Percentiles rank a stretch among this genome's conserved stretches.
phyloP scores from a whole-genome alignment of 2,329 filamentous ascomycete species.

The Pseudogymnoascus pannorum region DNA sequence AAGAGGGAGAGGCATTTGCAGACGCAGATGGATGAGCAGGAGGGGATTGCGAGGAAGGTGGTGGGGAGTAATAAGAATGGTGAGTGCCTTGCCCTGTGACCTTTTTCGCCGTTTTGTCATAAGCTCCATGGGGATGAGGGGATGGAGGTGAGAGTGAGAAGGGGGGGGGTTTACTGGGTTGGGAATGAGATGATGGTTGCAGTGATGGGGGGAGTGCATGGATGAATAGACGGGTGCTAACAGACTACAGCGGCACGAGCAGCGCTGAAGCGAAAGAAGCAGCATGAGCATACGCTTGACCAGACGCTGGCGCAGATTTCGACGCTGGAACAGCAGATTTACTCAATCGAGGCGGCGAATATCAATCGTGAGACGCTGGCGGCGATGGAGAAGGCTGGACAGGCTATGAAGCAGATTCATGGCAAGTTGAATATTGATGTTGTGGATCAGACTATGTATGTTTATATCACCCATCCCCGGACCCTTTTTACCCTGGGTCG shows the following conservation, averaged over 20 bases:
- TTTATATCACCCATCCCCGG: constrained; percentile 18
- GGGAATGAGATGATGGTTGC: not conserved
- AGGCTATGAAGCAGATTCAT: constrained; percentile 91
- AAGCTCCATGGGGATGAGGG: too few species aligned
- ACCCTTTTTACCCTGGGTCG: not conserved
- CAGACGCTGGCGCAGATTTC: constrained; percentile 85
- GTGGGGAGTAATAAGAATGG: constrained; percentile 84
- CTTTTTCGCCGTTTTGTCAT: too few species aligned
- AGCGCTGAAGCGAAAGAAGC: constrained; percentile 89
- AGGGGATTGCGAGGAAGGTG: constrained; percentile 79
- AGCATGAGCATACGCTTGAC: constrained; percentile 82
- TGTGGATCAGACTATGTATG: constrained; percentile 91
- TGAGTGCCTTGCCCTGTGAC: constrained; percentile 45
- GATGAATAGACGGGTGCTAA: not conserved
- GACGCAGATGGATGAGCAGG: constrained; percentile 88
- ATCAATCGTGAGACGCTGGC: constrained; percentile 95
- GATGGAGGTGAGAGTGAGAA: too few species aligned
- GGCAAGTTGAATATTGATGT: constrained; percentile 85
- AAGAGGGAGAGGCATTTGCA: constrained; percentile 91
- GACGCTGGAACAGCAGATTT: constrained; percentile 91
- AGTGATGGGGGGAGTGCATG: not conserved
- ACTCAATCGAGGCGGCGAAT: constrained; percentile 94
- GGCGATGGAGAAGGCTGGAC: constrained; percentile 85
- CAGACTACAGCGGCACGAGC: constrained; percentile 70
- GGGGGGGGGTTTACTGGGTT: too few species aligned